Evolutionary conservation across 768 basidiomycete genomes (phyloP).

Genomic region (Macrolepiota dolichaula): DNA sequence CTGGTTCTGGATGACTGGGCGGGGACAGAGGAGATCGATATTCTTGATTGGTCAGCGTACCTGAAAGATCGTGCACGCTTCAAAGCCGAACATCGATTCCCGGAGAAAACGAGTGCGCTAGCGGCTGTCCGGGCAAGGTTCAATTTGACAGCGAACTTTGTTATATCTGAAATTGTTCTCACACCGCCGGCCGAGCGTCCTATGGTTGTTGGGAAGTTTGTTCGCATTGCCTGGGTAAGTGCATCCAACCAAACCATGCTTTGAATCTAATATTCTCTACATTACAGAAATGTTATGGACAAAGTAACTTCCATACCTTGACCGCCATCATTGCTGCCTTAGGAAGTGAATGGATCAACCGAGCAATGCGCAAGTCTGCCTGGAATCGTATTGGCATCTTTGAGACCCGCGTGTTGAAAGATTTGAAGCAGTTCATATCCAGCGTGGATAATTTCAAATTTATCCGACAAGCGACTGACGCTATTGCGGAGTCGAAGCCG

Average conservation of each 20-base stretch:
- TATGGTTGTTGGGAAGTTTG: slow-evolving; percentile 70
- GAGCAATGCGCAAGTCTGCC: slow-evolving; percentile 57
- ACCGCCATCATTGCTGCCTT: slow-evolving; percentile 80
- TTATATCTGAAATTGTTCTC: slow-evolving; percentile 75
- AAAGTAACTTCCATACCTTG: slow-evolving; percentile 76
- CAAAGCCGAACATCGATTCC: slow-evolving; percentile 57
- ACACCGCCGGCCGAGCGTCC: slow-evolving; percentile 66
- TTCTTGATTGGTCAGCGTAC: slow-evolving; percentile 82
- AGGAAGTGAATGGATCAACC: slow-evolving; percentile 62
- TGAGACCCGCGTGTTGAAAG: slow-evolving; percentile 71
- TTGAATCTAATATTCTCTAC: not conserved
- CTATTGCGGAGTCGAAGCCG: slow-evolving; percentile 65
- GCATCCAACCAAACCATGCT: not conserved
- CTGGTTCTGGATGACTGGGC: slow-evolving; percentile 75
- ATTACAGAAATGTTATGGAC: slow-evolving; percentile 71
- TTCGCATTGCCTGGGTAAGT: slow-evolving; percentile 82
- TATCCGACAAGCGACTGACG: slow-evolving; percentile 62
- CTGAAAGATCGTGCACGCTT: slow-evolving; percentile 69
- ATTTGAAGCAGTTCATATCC: slow-evolving; percentile 65
- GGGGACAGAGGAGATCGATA: slow-evolving; percentile 57
- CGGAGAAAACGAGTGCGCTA: slow-evolving; percentile 67
- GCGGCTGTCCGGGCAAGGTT: slow-evolving; percentile 77
- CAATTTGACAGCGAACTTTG: slow-evolving; percentile 81
- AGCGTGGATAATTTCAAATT: slow-evolving; percentile 69
- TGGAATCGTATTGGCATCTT: slow-evolving; percentile 66